Base-by-base conservation (phyloP, 805 yeast genomes). In the Suhomyces prunicola region DNA sequence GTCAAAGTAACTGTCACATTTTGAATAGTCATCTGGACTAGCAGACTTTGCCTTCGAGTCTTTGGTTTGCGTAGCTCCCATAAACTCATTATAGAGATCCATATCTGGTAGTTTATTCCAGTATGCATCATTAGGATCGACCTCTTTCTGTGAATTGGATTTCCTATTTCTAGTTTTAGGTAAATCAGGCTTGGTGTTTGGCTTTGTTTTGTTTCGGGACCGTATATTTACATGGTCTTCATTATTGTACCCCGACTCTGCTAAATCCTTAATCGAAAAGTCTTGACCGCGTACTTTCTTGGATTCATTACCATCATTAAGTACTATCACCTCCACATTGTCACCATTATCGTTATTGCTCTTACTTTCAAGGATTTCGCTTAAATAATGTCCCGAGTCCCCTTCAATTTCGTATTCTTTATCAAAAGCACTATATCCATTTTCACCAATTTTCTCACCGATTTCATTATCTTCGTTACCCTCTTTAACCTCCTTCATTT, bases 51-150 rank as follows among this genome's bases (percentile, higher is more conserved):
- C 15, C 40, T 24, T 48, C 24, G 13, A 10, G 12, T 39, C 42
- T 39, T 39, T 39, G 12, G 19, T 22, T 31, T 42, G 39, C 26
- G 48, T 29, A 5, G 50, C 60, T 15, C 55, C 58, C 54, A 54
- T 48, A 12, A 57, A 52, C 44, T 55, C 59, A 31, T 50, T 52
- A 19, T 53, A 55, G 26, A 63, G 55, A 35, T 58, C 60, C 10
- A 54, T 57, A 47, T 62, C 68, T 3, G 67, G 66, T 12, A 57
- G 49, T 46, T 61, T 60, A 26, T 60, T 48, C 66, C 64, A 63
- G 40, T 64, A 63, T n/a, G 57, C 64, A 48, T 60, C 64, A 48
- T 63, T 62, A 15, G 61, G 61, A 44, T 61, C 65, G 15, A 26
- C 31, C 8, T 39, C 13, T 39, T 39, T 17, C 13, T 19, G 42